These are phyloP conservation scores for Coemansia sp. DNA, from an alignment of 192 early-diverging fungal species.

Conservation along the genomic window DNA sequence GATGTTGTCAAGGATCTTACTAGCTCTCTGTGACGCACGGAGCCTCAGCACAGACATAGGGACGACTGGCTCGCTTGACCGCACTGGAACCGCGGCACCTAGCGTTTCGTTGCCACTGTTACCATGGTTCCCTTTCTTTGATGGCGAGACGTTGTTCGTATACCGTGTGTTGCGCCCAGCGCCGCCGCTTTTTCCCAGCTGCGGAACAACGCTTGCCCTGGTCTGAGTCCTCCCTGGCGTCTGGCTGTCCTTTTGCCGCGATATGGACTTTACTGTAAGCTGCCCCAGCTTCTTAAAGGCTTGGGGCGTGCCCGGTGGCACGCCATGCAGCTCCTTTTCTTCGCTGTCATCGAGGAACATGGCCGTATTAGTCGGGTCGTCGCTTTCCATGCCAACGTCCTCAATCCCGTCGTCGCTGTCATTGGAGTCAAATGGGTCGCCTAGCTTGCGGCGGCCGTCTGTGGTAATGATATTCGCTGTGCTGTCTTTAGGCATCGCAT, in stretches of 20 bases:
- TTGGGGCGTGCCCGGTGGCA: slow-evolving; percentile 39
- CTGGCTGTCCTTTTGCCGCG: slow-evolving; percentile 39
- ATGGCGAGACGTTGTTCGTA: slow-evolving; percentile 27
- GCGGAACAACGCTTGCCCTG: not conserved
- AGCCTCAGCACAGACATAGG: slow-evolving; percentile 26
- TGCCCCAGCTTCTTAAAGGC: slow-evolving; percentile 35
- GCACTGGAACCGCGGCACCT: slow-evolving; percentile 13
- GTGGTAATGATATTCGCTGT: not conserved
- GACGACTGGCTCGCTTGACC: not conserved
- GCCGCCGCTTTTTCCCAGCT: not conserved
- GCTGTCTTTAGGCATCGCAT: not conserved
- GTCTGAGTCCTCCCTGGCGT: slow-evolving; percentile 29
- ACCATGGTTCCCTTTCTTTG: slow-evolving; percentile 26
- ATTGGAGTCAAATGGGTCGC: not conserved
- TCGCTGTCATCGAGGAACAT: slow-evolving; percentile 51
- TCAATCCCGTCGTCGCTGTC: slow-evolving; percentile 15
- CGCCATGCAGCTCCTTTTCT: slow-evolving; percentile 31
- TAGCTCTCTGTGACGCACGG: slow-evolving; percentile 25
- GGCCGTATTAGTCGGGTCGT: slow-evolving; percentile 51
- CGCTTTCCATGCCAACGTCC: slow-evolving; percentile 6
- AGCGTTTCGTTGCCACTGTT: not conserved
- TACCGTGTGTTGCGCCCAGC: slow-evolving; percentile 12
- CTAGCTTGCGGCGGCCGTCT: not conserved
- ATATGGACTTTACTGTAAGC: slow-evolving; percentile 44
- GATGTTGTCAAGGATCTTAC: slow-evolving; percentile 31